Conservation (phyloP, 2,329 filamentous ascomycete genomes). For the Cercospora sp. region DNA sequence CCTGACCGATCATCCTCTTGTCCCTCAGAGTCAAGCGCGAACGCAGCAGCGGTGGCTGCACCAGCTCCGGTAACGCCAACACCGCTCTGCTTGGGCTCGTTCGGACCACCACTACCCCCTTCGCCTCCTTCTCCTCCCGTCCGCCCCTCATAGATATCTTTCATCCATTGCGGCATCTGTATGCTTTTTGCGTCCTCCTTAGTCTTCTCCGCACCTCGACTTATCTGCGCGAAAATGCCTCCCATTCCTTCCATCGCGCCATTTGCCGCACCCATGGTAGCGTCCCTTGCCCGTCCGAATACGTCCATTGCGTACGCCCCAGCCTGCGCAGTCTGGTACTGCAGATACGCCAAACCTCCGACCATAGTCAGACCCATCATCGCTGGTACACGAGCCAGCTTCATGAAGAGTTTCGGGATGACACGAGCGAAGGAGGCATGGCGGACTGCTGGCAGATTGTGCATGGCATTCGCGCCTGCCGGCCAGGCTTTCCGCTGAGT, state of each 20-base stretch:
- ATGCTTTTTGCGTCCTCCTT: constrained; percentile 58
- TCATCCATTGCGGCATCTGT: constrained; percentile 73
- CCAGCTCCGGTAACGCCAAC: constrained; percentile 61
- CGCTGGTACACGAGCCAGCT: constrained; percentile 82
- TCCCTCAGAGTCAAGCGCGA: constrained; percentile 70
- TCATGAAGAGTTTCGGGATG: constrained; percentile 85
- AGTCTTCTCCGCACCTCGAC: constrained; percentile 77
- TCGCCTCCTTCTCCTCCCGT: constrained; percentile 35
- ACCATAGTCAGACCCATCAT: constrained; percentile 88
- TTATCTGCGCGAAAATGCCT: constrained; percentile 75
- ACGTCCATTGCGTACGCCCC: constrained; percentile 76
- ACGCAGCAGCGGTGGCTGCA: constrained; percentile 70
- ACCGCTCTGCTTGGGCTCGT: constrained; percentile 46
- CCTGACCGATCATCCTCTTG: constrained; percentile 62
- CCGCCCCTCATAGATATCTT: constrained; percentile 56
- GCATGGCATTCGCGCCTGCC: constrained; percentile 74
- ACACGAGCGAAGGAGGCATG: constrained; percentile 65
- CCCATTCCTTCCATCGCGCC: constrained; percentile 70
- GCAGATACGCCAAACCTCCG: constrained; percentile 84
- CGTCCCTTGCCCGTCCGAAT: constrained; percentile 70
- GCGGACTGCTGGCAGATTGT: constrained; percentile 69
- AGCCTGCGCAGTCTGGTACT: constrained; percentile 88
- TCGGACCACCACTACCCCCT: constrained; percentile 41
- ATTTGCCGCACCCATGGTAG: constrained; percentile 67
- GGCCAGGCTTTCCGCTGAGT: constrained; percentile 66